Evolutionary conservation across 2,329 filamentous ascomycete genomes (phyloP), one percentile per base, ranked within the genome.

Genomic region (Trichoderma pleuroti): DNA sequence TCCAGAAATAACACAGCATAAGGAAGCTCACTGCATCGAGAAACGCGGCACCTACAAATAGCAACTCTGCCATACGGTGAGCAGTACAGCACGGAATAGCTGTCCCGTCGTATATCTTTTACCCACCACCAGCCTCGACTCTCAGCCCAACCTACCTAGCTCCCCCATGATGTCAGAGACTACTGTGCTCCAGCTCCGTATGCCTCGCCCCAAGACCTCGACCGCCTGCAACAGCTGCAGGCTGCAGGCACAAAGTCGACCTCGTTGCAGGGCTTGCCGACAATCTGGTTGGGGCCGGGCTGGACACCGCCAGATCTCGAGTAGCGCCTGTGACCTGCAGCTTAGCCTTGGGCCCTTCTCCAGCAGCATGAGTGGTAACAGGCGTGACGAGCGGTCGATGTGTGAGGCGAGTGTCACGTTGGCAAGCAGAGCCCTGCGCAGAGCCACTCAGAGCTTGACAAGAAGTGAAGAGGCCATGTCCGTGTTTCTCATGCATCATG

Each of bases 231-330:
- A 68, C 12, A 46, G 66, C 54, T 46, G 56, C 56, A 32, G 36
- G 28, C 56, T 61, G 66, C 66, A 68, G 56, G 56, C 66, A 52
- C 66, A 56, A 52, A 21, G 49, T 56, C 30, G 28, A 39, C 30
- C n/a, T 39, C 60, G 30, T 49, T 60, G 36, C 60, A 67, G 69
- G 68, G 54, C 61, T 59, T 30, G 39, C 49, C 46, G 46, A 54
- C 30, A 57, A 60, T 70, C 62, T 28, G 34, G 39, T n/a, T 42
- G 24, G 63, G 46, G 26, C 30, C 32, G 56, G 46, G 63, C 32
- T 62, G 52, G 63, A 69, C 68, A 72, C 72, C 64, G 72, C 73
- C 73, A 70, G 70, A 72, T 72, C 71, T 71, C 62, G 60, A 59
- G 32, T 64, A 24, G 66, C 42, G 32, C 24, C 60, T 57, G 49